Evolutionary conservation across 345 rosid genomes (phyloP), one percentile per base, ranked within the genome.

Genomic region (Raphanus raphanistrum): DNA sequence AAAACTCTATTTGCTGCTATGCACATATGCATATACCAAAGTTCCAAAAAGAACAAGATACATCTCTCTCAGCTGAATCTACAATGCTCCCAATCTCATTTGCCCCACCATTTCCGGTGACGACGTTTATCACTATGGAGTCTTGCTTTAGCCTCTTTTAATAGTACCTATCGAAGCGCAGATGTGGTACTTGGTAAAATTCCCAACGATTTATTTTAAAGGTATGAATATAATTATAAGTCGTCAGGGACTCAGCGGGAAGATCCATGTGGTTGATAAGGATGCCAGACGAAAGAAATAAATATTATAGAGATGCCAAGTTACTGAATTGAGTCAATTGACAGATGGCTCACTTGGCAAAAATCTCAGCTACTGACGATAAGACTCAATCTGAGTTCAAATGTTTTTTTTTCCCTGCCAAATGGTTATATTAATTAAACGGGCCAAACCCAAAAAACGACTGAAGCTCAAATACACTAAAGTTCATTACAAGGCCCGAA

Each of bases 41-140:
- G n/a, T n/a, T n/a, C n/a, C n/a, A n/a, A n/a, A n/a, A n/a, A 60
- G 45, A 63, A 10, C 55, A 74, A 54, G 52, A 15, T 12, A 48
- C 17, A 48, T 48, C 17, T 17, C 41, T 35, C 79, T 60, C 68
- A 75, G 38, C 72, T 71, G 29, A 80, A 75, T 80, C 76, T 80
- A 65, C 73, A 70, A 43, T 41, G 76, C 63, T 69, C 65, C 43
- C 55, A 78, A 79, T 69, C 83, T 80, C 89, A 81, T 85, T 84
- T 88, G 8, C 85, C 97, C 98, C 97, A 95, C 99, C 99, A 95
- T 76, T 81, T 92, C 60, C 96, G 81, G 26, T 70, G 80, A 54
- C 89, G 87, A 73, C 80, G 64, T 82, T 80, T 90, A 3, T 88
- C 87, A 57, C 67, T 92, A 73, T 82, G 87, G 50, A 95, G 84